A percentile compares a stretch with the other conserved stretches of the same genome.
phyloP scores from a whole-genome alignment of 352 stramenopile species.

The Peronospora destructor region DNA sequence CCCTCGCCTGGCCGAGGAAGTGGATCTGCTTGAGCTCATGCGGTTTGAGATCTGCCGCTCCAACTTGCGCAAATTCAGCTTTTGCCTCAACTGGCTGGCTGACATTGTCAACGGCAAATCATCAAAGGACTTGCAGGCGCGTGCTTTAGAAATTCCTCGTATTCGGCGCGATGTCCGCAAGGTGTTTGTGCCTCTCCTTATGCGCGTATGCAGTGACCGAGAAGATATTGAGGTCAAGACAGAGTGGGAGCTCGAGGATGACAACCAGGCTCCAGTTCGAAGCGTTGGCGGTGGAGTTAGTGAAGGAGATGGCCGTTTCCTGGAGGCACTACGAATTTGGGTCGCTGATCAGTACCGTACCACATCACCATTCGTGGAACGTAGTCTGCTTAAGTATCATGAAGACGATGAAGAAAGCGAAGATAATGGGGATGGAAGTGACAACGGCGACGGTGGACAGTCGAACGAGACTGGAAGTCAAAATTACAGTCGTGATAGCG shows the following conservation, averaged over 20 bases:
- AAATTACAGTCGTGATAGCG: constrained; percentile 2
- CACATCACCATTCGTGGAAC: constrained; percentile 80
- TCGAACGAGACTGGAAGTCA: constrained; percentile 10
- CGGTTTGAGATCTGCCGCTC: constrained; percentile 82
- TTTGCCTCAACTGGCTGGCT: constrained; percentile 77
- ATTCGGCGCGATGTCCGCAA: constrained; percentile 75
- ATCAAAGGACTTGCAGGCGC: constrained; percentile 63
- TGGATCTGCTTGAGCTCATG: constrained; percentile 72
- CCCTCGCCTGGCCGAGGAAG: constrained; percentile 47
- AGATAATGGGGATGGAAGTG: constrained; percentile 22
- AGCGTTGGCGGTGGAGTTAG: constrained; percentile 50
- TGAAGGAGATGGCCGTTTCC: constrained; percentile 60
- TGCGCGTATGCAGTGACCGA: constrained; percentile 68
- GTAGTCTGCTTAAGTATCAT: constrained; percentile 73
- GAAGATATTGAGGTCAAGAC: constrained; percentile 82
- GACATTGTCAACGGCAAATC: constrained; percentile 78
- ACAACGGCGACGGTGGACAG: constrained; percentile 10
- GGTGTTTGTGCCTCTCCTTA: constrained; percentile 72
- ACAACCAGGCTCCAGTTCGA: constrained; percentile 58
- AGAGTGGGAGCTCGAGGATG: constrained; percentile 78
- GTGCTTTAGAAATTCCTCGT: constrained; percentile 69
- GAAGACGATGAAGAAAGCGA: constrained; percentile 54
- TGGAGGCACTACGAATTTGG: constrained; percentile 82
- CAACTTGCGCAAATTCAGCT: constrained; percentile 82
- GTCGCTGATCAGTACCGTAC: constrained; percentile 81